Conservation (phyloP, 2,329 filamentous ascomycete species). For the Coniochaeta sp. region DNA sequence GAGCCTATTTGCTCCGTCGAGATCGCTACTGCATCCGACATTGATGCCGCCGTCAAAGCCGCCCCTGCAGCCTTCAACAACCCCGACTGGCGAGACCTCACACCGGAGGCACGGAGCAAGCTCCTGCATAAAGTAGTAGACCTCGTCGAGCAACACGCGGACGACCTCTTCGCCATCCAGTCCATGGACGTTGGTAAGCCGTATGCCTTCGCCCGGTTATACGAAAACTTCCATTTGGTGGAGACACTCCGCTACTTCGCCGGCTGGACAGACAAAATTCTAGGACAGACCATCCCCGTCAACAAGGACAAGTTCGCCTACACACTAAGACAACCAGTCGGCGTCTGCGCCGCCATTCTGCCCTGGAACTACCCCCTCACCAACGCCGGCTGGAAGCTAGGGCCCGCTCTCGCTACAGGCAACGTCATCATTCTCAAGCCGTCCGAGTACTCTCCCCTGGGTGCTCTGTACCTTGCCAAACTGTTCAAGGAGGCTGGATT, state of each 20-base stretch:
- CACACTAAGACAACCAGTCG: slow-evolving; percentile 46
- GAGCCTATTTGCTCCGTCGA: too few relatives aligned
- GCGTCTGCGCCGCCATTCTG: slow-evolving; percentile 45
- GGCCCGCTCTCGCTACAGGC: slow-evolving; percentile 50
- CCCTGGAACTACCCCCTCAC: slow-evolving; percentile 54
- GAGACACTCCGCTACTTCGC: slow-evolving; percentile 51
- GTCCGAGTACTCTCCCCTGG: slow-evolving; percentile 51
- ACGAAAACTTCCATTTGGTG: neutral
- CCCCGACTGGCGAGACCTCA: slow-evolving; percentile 9
- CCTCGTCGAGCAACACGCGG: neutral
- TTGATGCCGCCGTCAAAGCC: slow-evolving; percentile 11
- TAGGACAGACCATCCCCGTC: slow-evolving; percentile 60
- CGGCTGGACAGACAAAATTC: slow-evolving; percentile 38
- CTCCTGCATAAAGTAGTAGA: neutral
- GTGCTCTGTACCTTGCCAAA: slow-evolving; percentile 48
- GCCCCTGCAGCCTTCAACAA: slow-evolving; percentile 10
- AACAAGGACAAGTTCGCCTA: slow-evolving; percentile 55
- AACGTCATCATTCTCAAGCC: slow-evolving; percentile 51
- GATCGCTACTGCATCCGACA: slow-evolving; percentile 7
- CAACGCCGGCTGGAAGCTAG: slow-evolving; percentile 64
- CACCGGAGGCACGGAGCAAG: slow-evolving; percentile 4
- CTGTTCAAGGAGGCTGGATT: slow-evolving; percentile 55
- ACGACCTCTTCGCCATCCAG: neutral
- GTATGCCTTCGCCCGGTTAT: neutral
- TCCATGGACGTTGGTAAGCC: neutral